Conservation (phyloP, 768 basidiomycete genomes). For the Boletus speciosus region DNA sequence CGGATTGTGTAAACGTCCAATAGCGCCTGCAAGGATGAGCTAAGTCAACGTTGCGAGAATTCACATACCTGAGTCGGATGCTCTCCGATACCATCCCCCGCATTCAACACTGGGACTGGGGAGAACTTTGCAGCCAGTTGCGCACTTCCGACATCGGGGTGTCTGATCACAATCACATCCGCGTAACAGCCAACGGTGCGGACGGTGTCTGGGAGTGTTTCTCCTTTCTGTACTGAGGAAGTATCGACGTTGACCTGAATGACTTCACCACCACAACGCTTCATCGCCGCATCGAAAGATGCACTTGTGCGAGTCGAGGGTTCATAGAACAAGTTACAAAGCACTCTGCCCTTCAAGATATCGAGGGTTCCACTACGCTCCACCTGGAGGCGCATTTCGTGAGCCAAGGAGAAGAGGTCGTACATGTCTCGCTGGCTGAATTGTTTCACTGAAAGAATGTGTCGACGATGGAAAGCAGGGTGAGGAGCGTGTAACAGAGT, state of each 20-base stretch:
- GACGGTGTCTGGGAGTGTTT: constrained; percentile 89
- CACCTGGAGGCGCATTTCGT: constrained; percentile 95
- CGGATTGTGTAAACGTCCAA: constrained; percentile 93
- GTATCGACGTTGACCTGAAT: constrained; percentile 77
- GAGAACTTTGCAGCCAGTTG: constrained; percentile 95
- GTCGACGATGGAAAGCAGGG: constrained; percentile 87
- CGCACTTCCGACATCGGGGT: constrained; percentile 92
- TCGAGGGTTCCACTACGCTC: constrained; percentile 88
- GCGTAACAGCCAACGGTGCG: constrained; percentile 93
- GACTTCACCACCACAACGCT: constrained; percentile 93
- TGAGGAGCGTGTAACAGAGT: constrained; percentile 43
- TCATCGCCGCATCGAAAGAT: constrained; percentile 99
- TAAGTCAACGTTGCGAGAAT: neutral
- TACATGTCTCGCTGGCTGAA: constrained; percentile 87
- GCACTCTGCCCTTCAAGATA: constrained; percentile 84
- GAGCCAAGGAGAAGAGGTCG: constrained; percentile 89
- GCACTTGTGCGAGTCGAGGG: constrained; percentile 93
- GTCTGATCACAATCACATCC: constrained; percentile 91
- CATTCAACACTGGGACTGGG: constrained; percentile 93
- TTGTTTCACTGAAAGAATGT: constrained; percentile 93
- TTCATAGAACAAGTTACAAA: constrained; percentile 94
- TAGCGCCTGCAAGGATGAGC: constrained; percentile 51
- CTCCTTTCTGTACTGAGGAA: constrained; percentile 92
- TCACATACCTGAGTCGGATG: constrained; percentile 87
- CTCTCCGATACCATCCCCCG: constrained; percentile 95